Conservation (phyloP, 192 early-diverging fungal genomes). For the Dispira simplex region DNA sequence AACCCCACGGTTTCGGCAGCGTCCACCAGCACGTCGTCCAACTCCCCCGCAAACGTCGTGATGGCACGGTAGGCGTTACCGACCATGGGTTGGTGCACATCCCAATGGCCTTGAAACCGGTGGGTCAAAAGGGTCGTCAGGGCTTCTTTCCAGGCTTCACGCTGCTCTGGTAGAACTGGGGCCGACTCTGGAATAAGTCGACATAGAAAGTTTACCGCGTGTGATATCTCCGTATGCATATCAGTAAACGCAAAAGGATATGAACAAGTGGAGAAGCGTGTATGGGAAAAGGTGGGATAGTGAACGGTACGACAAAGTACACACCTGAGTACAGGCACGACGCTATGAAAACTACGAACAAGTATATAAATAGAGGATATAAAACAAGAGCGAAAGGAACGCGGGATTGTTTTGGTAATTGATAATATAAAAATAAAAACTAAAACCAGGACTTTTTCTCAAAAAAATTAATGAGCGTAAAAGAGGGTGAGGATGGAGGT, state of each 20-base stretch:
- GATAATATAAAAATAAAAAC: no score
- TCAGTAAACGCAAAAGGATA: neutral
- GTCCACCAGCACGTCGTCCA: constrained; percentile 40
- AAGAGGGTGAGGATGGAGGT: no score
- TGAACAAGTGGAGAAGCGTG: no score
- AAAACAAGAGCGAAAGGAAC: no score
- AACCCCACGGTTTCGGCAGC: constrained; percentile 34
- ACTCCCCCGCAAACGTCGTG: constrained; percentile 44
- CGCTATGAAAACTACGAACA: no score
- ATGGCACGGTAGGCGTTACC: constrained; percentile 70
- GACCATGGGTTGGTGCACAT: constrained; percentile 35
- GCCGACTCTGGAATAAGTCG: constrained; percentile 6
- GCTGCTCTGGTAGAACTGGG: constrained; percentile 15
- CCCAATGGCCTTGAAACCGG: constrained; percentile 58
- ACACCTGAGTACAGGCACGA: no score
- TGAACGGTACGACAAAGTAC: no score
- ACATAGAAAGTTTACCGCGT: neutral
- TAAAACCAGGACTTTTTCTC: no score
- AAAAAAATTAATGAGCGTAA: no score
- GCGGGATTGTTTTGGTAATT: no score
- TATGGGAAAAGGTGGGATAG: no score
- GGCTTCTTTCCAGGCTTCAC: constrained; percentile 17
- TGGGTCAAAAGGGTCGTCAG: constrained; percentile 32
- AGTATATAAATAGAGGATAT: no score
- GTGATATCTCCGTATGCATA: constrained; percentile 1